Percentiles rank a stretch among this genome's conserved stretches.
These are phyloP conservation scores for Stachybotrys chlorohalonatus DNA, from an alignment of 2,329 filamentous ascomycete genomes.

Conservation along the genomic window DNA sequence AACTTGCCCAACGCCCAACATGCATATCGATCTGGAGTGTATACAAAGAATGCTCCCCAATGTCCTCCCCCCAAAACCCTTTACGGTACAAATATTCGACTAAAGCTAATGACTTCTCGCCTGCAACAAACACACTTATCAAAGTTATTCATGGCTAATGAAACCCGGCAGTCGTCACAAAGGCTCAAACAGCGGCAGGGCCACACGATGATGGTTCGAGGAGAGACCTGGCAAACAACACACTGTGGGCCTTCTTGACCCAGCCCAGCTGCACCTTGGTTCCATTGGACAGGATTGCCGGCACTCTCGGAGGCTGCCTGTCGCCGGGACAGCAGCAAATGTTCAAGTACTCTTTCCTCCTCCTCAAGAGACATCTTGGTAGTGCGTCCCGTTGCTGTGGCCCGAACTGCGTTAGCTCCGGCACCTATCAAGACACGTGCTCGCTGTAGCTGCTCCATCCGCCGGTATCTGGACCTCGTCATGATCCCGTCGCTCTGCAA, in stretches of 20 bases:
- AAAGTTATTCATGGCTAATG: conserved; percentile 93
- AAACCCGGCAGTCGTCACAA: conserved; percentile 91
- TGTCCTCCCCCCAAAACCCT: neutral
- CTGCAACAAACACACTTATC: conserved; percentile 93
- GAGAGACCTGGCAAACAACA: conserved; percentile 83
- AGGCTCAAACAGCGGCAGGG: conserved; percentile 90
- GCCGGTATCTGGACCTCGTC: conserved; percentile 71
- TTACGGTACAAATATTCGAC: conserved; percentile 75
- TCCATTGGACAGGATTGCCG: conserved; percentile 41
- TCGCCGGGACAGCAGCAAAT: conserved; percentile 47
- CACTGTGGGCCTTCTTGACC: conserved; percentile 70
- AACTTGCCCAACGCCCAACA: neutral
- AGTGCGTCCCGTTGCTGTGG: conserved; percentile 10
- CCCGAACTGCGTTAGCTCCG: conserved; percentile 11
- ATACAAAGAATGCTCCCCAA: neutral
- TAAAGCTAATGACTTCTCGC: conserved; percentile 80
- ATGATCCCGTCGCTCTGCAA: conserved; percentile 62
- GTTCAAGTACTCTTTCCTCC: conserved; percentile 51
- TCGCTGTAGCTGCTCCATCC: conserved; percentile 58
- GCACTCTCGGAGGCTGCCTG: conserved; percentile 8
- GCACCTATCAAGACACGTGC: conserved; percentile 46
- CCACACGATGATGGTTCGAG: conserved; percentile 88
- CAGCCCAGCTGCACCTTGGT: conserved; percentile 62
- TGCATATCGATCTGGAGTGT: neutral
- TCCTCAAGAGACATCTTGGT: conserved; percentile 45